These are phyloP conservation scores for Cutaneotrichosporon cutaneum DNA, from an alignment of 1,284 basidiomycete genomes.

Conservation along the genomic window DNA sequence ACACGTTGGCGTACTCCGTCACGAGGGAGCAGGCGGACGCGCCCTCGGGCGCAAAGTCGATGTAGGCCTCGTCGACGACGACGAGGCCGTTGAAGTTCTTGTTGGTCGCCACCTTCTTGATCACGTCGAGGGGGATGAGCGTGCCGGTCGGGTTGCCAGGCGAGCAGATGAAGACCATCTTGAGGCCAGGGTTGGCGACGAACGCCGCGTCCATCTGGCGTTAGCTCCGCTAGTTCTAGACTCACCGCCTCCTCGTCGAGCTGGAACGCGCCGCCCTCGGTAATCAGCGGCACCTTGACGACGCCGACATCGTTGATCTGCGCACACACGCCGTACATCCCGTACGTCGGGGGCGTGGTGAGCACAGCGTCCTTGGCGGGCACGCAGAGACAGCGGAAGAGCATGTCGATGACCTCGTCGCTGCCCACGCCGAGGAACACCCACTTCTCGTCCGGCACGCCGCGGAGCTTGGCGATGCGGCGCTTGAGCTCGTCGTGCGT, in stretches of 20 bases:
- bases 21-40: slow-evolving; percentile 68
- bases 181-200: slow-evolving; percentile 69
- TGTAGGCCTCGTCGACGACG: slow-evolving; percentile 95
- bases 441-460: slow-evolving; percentile 65
- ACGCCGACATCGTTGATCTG: slow-evolving; percentile 90
- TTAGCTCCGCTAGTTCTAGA: too few species aligned
- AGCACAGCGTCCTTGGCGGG: slow-evolving; percentile 80
- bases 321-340: slow-evolving; percentile 95
- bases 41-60: slow-evolving; percentile 76
- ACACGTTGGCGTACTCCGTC: slow-evolving; percentile 80
- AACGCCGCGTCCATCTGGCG: slow-evolving; percentile 69
- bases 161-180: slow-evolving; percentile 92
- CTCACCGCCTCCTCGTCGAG: slow-evolving; percentile 71
- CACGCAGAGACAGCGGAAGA: slow-evolving; percentile 83
- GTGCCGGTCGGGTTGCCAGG: slow-evolving; percentile 98
- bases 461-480: slow-evolving; percentile 69
- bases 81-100: slow-evolving; percentile 83
- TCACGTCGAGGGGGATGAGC: slow-evolving; percentile 68
- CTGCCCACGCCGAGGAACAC: slow-evolving; percentile 95
- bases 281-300: slow-evolving; percentile 74
- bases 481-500: slow-evolving; percentile 68
- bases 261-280: slow-evolving; percentile 74
- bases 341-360: slow-evolving; percentile 92
- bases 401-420: slow-evolving; percentile 93
- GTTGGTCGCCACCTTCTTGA: slow-evolving; percentile 75